Evolutionary conservation across 495 filamentous ascomycete genomes (phyloP), one percentile per base, ranked within the genome.

Genomic region (Penicillium lividum): DNA sequence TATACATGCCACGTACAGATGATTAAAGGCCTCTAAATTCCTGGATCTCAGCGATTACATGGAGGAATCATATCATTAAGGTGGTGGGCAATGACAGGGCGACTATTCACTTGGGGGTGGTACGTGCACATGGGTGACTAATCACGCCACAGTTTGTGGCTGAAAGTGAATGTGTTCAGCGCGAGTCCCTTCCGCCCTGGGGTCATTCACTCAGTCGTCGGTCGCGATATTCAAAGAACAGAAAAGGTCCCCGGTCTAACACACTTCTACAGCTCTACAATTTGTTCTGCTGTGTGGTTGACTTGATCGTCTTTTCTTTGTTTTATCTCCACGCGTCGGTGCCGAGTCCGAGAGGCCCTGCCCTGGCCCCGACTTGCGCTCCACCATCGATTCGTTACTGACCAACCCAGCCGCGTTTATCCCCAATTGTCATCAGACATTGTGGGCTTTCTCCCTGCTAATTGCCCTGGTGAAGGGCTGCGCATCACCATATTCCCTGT

Each of bases 141-240:
- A 69, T 16, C 51, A n/a, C 59, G 63, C 64, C 61, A 59, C 61
- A 34, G 11, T 29, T 22, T 44, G 65, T 68, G 65, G 65, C 65
- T 65, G 28, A 44, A 44, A 54, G 38, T 25, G 54, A 47, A 55
- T 51, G 49, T 53, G 47, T 40, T 48, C 50, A 57, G 58, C 46
- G 62, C 59, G 62, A 65, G 62, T 65, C 65, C 59, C 53, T 64
- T 67, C 64, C 64, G 61, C 64, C 62, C 54, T 58, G 54, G 59
- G 59, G 43, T 22, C 59, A 53, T 57, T 57, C 59, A 62, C 65
- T 59, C 48, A 49, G 40, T 45, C 54, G 60, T 60, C 56, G 38
- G 52, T 56, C 34, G 44, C 53, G 33, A 54, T 22, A 51, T 25
- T 28, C 30, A 15, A 31, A 49, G 36, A 31, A 29, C 22, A 25